Evolutionary conservation across 768 basidiomycete genomes (phyloP).

Genomic region (Cystobasidium ongulense): DNA sequence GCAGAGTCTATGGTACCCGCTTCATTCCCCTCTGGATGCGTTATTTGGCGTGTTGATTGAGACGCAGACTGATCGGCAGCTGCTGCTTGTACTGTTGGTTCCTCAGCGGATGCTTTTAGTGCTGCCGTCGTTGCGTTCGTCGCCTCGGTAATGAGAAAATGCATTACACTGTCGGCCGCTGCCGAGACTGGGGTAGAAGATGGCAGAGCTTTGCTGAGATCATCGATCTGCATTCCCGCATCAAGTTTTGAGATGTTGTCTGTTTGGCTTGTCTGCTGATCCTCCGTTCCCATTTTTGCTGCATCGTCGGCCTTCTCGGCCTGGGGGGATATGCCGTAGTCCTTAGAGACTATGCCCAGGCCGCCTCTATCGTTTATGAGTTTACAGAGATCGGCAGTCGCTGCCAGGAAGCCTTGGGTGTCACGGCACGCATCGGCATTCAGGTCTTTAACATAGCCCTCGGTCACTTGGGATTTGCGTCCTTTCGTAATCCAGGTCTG

Average conservation of each 20-base stretch:
- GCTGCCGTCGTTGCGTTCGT: constrained; percentile 42
- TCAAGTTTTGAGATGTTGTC: neutral
- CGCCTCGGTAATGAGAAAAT: constrained; percentile 66
- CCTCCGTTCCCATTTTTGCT: neutral
- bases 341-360: neutral
- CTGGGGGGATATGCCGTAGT: neutral
- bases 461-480: constrained; percentile 54
- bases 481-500: constrained; percentile 62
- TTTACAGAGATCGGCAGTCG: constrained; percentile 37
- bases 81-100: constrained; percentile 15
- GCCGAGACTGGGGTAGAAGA: constrained; percentile 33
- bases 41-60: no score
- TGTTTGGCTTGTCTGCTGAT: neutral
- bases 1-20: constrained; percentile 37
- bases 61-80: no score
- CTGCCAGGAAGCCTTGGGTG: constrained; percentile 64
- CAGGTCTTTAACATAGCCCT: constrained; percentile 65
- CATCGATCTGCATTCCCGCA: constrained; percentile 24
- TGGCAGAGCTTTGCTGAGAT: constrained; percentile 43
- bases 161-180: constrained; percentile 45
- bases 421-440: constrained; percentile 74
- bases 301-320: neutral
- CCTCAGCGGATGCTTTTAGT: neutral
- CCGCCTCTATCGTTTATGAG: neutral
- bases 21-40: no score